These are phyloP conservation scores for Leccinum uliginosum DNA, from an alignment of 768 basidiomycete genomes.

Conservation along the genomic window DNA sequence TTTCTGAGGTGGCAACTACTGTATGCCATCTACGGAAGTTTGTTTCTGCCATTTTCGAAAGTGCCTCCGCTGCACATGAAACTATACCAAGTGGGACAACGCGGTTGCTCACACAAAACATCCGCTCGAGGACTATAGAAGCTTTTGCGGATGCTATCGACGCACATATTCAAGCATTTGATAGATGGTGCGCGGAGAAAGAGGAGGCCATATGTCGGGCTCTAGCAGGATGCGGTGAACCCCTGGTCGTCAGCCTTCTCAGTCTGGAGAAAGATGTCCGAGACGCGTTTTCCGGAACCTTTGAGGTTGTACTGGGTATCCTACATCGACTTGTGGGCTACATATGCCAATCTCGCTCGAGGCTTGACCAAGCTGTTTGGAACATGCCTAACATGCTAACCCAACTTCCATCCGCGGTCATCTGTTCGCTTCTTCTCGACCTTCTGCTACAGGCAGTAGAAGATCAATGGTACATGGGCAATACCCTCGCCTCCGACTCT, in stretches of 20 bases:
- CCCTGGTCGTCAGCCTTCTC: slow-evolving; percentile 58
- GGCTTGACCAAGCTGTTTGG: slow-evolving; percentile 34
- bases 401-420: slow-evolving; percentile 44
- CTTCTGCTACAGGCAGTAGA: slow-evolving; percentile 54
- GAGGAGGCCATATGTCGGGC: slow-evolving; percentile 70
- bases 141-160: slow-evolving; percentile 78
- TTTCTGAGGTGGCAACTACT: slow-evolving; percentile 57
- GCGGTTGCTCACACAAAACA: slow-evolving; percentile 22
- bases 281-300: slow-evolving; percentile 54
- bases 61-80: slow-evolving; percentile 16
- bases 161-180: slow-evolving; percentile 51
- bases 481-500: slow-evolving; percentile 47
- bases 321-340: slow-evolving; percentile 33
- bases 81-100: slow-evolving; percentile 20
- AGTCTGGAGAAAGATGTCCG: slow-evolving; percentile 55
- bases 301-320: slow-evolving; percentile 52
- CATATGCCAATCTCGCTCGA: slow-evolving; percentile 28
- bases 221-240: slow-evolving; percentile 40
- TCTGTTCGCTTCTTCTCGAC: slow-evolving; percentile 60
- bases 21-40: slow-evolving; percentile 63
- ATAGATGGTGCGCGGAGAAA: slow-evolving; percentile 63
- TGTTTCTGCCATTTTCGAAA: slow-evolving; percentile 43
- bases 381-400: slow-evolving; percentile 37
- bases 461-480: slow-evolving; percentile 55
- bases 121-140: slow-evolving; percentile 59